phyloP scores from a whole-genome alignment of 176 grass and related monocot species.

The Lolium rigidum region DNA sequence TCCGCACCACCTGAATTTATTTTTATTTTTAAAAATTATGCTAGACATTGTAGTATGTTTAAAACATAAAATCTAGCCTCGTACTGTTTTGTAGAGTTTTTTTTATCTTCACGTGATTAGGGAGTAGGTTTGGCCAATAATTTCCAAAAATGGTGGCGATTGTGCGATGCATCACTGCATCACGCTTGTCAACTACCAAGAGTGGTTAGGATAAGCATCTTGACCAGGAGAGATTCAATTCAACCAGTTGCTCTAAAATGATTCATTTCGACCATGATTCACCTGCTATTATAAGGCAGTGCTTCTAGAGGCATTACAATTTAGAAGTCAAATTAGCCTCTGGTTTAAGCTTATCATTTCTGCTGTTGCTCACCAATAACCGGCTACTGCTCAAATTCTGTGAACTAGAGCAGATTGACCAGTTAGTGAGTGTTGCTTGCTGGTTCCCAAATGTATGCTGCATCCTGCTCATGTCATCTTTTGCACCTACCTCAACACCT shows the following conservation, averaged over 20 bases:
- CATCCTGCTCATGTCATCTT: not conserved
- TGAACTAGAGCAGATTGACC: too few species aligned
- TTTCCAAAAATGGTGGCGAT: too few species aligned
- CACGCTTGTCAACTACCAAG: too few species aligned
- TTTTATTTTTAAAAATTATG: too few species aligned
- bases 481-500: not conserved
- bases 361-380: not conserved
- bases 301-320: not conserved
- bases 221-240: too few species aligned
- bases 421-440: not conserved
- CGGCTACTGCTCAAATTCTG: not conserved
- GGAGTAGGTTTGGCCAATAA: not conserved
- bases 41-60: too few species aligned
- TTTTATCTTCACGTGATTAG: not conserved
- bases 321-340: not conserved
- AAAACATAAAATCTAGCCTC: too few species aligned
- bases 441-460: not conserved
- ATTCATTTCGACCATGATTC: not conserved
- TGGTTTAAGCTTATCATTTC: slow-evolving; percentile 10
- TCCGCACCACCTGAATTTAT: too few species aligned
- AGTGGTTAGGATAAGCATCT: too few species aligned
- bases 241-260: too few species aligned
- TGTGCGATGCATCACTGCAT: too few species aligned
- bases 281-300: not conserved
- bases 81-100: too few species aligned